Evolutionary conservation across 345 rosid species (phyloP).

Genomic region (Eucalyptus fibrosa): DNA sequence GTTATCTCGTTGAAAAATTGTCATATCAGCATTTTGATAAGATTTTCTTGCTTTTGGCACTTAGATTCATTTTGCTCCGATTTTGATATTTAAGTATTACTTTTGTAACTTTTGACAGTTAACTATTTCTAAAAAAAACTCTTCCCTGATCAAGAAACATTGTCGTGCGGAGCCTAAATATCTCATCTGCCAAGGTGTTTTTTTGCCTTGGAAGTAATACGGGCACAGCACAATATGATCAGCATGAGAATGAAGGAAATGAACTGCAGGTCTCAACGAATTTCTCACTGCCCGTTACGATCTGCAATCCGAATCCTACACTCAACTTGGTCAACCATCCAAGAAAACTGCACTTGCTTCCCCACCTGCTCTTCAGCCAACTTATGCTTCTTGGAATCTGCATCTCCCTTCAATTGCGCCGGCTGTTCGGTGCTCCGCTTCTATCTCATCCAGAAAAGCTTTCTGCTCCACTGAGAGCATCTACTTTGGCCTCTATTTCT

Average conservation of each 20-base stretch:
- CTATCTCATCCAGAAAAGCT: background rate
- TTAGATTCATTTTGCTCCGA: accelerated
- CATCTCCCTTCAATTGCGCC: background rate
- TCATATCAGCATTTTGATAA: accelerated
- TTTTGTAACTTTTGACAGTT: accelerated
- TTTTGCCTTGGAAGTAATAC: background rate
- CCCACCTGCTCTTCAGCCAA: background rate
- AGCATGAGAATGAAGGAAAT: background rate
- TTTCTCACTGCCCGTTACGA: background rate
- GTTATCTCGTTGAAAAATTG: too few species aligned
- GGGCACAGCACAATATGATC: background rate
- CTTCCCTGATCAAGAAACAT: too few species aligned
- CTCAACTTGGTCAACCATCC: background rate
- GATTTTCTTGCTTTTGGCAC: accelerated
- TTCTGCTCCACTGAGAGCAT: background rate
- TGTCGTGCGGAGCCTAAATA: too few species aligned
- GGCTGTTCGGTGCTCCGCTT: background rate
- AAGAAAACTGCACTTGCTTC: background rate
- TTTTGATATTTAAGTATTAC: accelerated
- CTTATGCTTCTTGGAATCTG: background rate
- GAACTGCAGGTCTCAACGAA: background rate
- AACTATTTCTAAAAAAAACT: too few species aligned
- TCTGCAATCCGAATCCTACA: background rate
- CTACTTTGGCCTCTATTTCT: too few species aligned
- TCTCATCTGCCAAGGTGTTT: accelerated